Evolutionary conservation across 2,329 filamentous ascomycete genomes (phyloP), one percentile per base, ranked within the genome.

Genomic region (Nemania bipapillata): DNA sequence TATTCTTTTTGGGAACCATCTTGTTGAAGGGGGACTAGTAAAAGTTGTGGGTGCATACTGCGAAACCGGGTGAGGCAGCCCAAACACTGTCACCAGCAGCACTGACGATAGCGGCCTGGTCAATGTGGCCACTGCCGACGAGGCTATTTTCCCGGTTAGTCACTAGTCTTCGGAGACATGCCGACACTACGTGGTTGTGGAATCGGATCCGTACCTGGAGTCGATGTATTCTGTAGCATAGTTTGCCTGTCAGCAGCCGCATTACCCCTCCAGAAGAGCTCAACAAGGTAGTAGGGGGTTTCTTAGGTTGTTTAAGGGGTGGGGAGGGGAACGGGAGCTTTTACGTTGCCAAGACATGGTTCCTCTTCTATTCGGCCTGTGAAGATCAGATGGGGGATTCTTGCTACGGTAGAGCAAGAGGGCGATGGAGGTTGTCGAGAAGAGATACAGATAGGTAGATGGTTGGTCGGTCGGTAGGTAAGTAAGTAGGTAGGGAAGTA

Each of bases 51-150:
- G 52, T 66, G 60, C 69, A 81, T 90, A 97, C 93, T 79, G 86
- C 83, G 84, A 97, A 97, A 74, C 86, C 87, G 62, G 87, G 24
- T 30, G 89, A 90, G 49, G 85, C 80, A 69, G 93, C 93, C 93
- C 93, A 96, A 76, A 89, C 86, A 79, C 90, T 93, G 82, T 92
- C 92, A 76, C 93, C 92, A 75, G 91, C 91, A 73, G 83, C 84
- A 82, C 91, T 94, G 85, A 96, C 89, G 80, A 97, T 94, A 79
- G 92, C 92, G 77, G 87, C 94, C 84, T 93, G 91, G 84, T 96
- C 91, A 78, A 97, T 83, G 80, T 94, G 90, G 78, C 90, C 90
- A 76, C 87, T 90, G 83, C 86, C 91, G 78, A 96, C 87, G 77
- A 97, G 89, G 87, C 93, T 97, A 79, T 75, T 35, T 54, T 62